Percentiles rank a stretch among this genome's conserved stretches.
Conservation (phyloP, 163 green algal species). For the Prototheca cutis region DNA sequence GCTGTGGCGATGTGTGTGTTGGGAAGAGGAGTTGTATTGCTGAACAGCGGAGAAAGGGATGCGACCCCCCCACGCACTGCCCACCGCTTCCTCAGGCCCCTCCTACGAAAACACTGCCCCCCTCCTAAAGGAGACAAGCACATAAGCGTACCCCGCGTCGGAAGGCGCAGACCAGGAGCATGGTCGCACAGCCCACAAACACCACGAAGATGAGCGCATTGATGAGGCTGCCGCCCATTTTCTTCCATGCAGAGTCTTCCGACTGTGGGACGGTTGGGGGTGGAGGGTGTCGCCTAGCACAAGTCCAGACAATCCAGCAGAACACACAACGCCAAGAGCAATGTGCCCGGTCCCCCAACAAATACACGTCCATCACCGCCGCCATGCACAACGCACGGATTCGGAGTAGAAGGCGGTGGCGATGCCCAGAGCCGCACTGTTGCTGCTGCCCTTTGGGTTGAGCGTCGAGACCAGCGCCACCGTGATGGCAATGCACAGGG, state of each 20-base stretch:
- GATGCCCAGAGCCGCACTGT: slow-evolving; percentile 46
- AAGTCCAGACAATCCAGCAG: too few species aligned
- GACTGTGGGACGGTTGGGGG: slow-evolving; percentile 26
- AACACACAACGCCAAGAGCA: too few species aligned
- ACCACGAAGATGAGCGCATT: slow-evolving; percentile 90
- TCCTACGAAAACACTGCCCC: too few species aligned
- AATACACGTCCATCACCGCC: too few species aligned
- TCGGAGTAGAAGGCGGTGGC: slow-evolving; percentile 70
- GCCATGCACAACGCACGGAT: too few species aligned
- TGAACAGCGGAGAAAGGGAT: slow-evolving; percentile 4
- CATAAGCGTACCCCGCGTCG: slow-evolving; percentile 70
- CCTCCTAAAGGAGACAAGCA: too few species aligned
- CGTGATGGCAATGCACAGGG: slow-evolving; percentile 85
- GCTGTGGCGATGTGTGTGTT: slow-evolving; percentile 39
- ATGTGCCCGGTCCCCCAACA: too few species aligned
- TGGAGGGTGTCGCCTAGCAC: too few species aligned
- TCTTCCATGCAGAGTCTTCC: slow-evolving; percentile 56
- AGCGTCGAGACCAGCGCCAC: slow-evolving; percentile 76
- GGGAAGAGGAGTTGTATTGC: slow-evolving; percentile 9
- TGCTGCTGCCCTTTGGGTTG: slow-evolving; percentile 55
- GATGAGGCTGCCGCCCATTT: slow-evolving; percentile 74
- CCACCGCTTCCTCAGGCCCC: too few species aligned
- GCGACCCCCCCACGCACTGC: background rate
- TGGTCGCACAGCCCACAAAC: slow-evolving; percentile 78
- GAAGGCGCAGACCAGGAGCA: slow-evolving; percentile 84